phyloP scores from a whole-genome alignment of 1,284 basidiomycete species.

The Mycena sp. region DNA sequence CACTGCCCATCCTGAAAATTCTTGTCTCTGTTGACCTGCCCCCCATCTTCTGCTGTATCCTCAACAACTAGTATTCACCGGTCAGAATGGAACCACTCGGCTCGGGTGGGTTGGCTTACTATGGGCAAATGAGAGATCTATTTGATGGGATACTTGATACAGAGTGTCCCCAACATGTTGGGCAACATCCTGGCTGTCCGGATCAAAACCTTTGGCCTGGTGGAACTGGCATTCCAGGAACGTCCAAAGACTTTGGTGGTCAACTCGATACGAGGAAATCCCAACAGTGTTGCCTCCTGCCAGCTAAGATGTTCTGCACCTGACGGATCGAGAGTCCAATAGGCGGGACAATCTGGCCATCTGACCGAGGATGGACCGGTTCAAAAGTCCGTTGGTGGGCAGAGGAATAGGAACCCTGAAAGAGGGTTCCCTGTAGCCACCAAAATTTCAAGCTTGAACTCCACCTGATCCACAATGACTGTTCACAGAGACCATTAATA shows the following conservation, averaged over 20 bases:
- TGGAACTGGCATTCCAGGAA: neutral
- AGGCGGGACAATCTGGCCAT: neutral
- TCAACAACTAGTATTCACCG: too few relatives aligned
- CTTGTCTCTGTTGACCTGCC: too few relatives aligned
- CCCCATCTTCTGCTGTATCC: too few relatives aligned
- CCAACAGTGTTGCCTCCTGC: neutral
- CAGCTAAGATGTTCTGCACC: neutral
- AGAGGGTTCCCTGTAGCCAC: neutral
- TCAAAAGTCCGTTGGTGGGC: neutral
- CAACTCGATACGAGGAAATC: neutral
- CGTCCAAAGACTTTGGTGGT: neutral
- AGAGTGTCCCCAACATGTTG: neutral
- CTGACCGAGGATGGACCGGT: neutral
- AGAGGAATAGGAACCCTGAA: neutral
- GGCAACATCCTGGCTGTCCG: constrained; percentile 1
- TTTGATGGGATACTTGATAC: neutral
- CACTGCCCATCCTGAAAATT: too few relatives aligned
- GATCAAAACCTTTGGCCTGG: neutral
- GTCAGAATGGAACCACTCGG: too few relatives aligned
- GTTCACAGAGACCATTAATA: neutral
- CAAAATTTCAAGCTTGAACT: neutral
- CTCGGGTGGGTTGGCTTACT: too few relatives aligned
- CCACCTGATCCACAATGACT: neutral
- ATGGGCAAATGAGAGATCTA: neutral
- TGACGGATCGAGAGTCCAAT: neutral